Percentiles rank a stretch among this genome's conserved stretches.
These are phyloP conservation scores for Monosporascus sp. DNA, from an alignment of 2,329 filamentous ascomycete genomes.

Conservation along the genomic window DNA sequence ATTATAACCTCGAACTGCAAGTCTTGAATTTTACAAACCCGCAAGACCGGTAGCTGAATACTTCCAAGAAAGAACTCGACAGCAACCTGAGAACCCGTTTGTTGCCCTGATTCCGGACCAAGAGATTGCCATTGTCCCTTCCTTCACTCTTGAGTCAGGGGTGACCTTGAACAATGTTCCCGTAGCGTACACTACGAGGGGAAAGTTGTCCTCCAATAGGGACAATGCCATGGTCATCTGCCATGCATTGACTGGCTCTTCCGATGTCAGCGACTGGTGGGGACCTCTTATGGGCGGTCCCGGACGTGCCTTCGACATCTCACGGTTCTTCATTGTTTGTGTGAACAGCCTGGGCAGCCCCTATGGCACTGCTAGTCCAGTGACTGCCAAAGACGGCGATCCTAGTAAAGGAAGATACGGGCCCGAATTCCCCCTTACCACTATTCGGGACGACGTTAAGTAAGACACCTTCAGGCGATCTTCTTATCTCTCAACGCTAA, in stretches of 20 bases:
- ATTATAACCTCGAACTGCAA: not conserved
- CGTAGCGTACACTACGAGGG: slow-evolving; percentile 62
- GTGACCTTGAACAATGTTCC: slow-evolving; percentile 73
- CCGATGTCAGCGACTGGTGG: slow-evolving; percentile 86
- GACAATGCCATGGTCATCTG: slow-evolving; percentile 74
- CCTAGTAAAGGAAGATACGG: slow-evolving; percentile 72
- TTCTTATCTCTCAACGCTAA: slow-evolving; percentile 14
- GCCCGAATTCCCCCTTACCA: slow-evolving; percentile 93
- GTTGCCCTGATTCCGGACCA: slow-evolving; percentile 82
- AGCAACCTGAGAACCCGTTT: slow-evolving; percentile 90
- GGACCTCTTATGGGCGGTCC: slow-evolving; percentile 73
- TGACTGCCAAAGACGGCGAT: slow-evolving; percentile 83
- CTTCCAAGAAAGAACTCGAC: slow-evolving; percentile 57
- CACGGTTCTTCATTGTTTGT: slow-evolving; percentile 79
- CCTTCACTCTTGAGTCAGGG: slow-evolving; percentile 90
- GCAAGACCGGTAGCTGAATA: slow-evolving; percentile 54
- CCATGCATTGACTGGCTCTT: slow-evolving; percentile 79
- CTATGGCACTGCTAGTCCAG: slow-evolving; percentile 81
- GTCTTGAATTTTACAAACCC: not conserved
- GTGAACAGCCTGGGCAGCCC: slow-evolving; percentile 83
- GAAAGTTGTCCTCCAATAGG: slow-evolving; percentile 51
- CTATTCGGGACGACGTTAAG: slow-evolving; percentile 93
- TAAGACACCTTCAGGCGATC: slow-evolving; percentile 38
- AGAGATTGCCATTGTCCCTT: slow-evolving; percentile 77
- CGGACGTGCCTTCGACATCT: slow-evolving; percentile 74